Percentiles rank a stretch among this genome's conserved stretches.
phyloP scores from a whole-genome alignment of 2,329 filamentous ascomycete species.

The Fusarium sp. region DNA sequence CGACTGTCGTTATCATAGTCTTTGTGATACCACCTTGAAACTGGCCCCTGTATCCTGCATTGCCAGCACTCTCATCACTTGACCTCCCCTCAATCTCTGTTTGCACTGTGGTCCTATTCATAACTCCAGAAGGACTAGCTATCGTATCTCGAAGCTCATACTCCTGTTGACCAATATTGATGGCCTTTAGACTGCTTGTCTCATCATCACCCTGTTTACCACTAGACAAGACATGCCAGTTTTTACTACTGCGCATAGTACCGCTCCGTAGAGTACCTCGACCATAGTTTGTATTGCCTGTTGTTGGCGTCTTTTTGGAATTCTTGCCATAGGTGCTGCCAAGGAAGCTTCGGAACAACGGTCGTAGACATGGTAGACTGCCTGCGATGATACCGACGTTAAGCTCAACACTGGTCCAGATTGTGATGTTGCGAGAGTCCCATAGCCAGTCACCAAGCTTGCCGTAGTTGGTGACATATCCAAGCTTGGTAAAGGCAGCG shows the following conservation, averaged over 20 bases:
- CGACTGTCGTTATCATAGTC: slow-evolving; percentile 42
- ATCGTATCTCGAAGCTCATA: slow-evolving; percentile 43
- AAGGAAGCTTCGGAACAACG: slow-evolving; percentile 47
- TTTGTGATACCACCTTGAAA: slow-evolving; percentile 40
- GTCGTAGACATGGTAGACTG: slow-evolving; percentile 48
- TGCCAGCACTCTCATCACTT: slow-evolving; percentile 39
- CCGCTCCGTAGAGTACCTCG: slow-evolving; percentile 38
- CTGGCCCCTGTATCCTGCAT: not conserved
- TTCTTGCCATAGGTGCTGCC: slow-evolving; percentile 45
- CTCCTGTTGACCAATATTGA: slow-evolving; percentile 35
- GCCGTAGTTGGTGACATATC: slow-evolving; percentile 51
- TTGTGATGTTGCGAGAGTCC: slow-evolving; percentile 57
- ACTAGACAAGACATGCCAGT: slow-evolving; percentile 39
- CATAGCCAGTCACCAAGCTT: slow-evolving; percentile 54
- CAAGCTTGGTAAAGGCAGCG: slow-evolving; percentile 54
- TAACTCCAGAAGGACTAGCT: slow-evolving; percentile 3
- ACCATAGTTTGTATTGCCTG: slow-evolving; percentile 37
- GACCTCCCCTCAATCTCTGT: slow-evolving; percentile 35
- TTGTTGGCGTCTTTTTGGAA: slow-evolving; percentile 41
- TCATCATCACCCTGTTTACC: slow-evolving; percentile 36
- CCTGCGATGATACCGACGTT: slow-evolving; percentile 52
- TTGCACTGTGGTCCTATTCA: slow-evolving; percentile 32
- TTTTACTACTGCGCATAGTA: slow-evolving; percentile 33
- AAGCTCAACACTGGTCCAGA: slow-evolving; percentile 54
- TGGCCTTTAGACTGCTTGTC: slow-evolving; percentile 43